phyloP scores from a whole-genome alignment of 495 filamentous ascomycete genomes.

The Lepraria neglecta region DNA sequence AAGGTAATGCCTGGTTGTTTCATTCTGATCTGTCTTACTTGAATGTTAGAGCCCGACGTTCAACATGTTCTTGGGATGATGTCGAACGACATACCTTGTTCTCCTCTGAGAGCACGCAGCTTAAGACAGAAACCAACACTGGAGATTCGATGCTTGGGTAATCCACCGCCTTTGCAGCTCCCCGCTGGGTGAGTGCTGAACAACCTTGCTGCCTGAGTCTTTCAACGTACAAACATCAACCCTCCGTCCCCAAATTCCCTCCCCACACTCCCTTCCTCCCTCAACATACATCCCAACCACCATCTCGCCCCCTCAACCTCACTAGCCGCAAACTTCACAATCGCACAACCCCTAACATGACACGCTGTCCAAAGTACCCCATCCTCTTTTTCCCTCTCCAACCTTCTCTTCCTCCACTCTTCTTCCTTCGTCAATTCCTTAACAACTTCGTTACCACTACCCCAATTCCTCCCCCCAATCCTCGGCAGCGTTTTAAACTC shows the following conservation, averaged over 20 bases:
- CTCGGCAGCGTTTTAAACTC: slow-evolving; percentile 72
- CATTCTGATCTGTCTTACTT: too few relatives aligned
- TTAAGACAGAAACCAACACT: too few relatives aligned
- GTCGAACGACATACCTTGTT: too few relatives aligned
- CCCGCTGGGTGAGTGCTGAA: too few relatives aligned
- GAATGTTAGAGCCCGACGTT: too few relatives aligned
- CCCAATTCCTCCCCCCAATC: slow-evolving; percentile 77
- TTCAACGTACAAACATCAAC: slow-evolving; percentile 50
- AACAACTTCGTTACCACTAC: slow-evolving; percentile 19
- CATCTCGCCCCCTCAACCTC: slow-evolving; percentile 55
- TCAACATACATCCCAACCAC: slow-evolving; percentile 54
- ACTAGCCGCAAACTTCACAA: slow-evolving; percentile 75
- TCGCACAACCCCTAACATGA: slow-evolving; percentile 17
- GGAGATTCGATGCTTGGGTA: too few relatives aligned
- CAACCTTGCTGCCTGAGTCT: too few relatives aligned
- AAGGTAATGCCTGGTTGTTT: too few relatives aligned
- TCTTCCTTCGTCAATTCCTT: slow-evolving; percentile 19
- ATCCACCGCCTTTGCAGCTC: too few relatives aligned
- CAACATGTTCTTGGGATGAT: too few relatives aligned
- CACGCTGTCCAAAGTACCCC: slow-evolving; percentile 74
- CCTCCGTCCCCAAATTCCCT: slow-evolving; percentile 59
- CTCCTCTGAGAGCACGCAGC: too few relatives aligned
- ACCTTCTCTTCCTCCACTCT: slow-evolving; percentile 35
- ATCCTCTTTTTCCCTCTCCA: slow-evolving; percentile 47
- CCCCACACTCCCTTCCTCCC: slow-evolving; percentile 50